phyloP scores from a whole-genome alignment of 2,329 filamentous ascomycete species.

The Dothideomycetes sp. region DNA sequence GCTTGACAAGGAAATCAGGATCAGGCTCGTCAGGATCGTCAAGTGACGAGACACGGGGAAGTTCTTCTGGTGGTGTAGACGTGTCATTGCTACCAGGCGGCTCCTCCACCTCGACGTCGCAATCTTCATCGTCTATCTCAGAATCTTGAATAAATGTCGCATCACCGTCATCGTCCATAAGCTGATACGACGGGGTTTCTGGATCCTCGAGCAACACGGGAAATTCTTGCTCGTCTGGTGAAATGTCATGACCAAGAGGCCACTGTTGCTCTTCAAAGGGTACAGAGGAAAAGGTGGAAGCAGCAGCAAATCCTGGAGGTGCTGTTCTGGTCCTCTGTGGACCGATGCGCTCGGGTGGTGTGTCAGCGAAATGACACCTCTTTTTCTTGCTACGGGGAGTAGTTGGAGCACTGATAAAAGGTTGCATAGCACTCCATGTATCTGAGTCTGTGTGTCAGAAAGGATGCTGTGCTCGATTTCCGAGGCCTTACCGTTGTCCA shows the following conservation, averaged over 20 bases:
- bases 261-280: not conserved
- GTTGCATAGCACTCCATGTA: not conserved
- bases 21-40: slow-evolving; percentile 1
- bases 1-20: slow-evolving; percentile 1
- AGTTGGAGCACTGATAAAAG: not conserved
- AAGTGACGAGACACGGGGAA: slow-evolving; percentile 2
- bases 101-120: slow-evolving; percentile 1
- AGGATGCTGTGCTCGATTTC: not conserved
- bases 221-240: not conserved
- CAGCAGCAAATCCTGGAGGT: not conserved
- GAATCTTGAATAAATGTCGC: not conserved
- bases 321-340: slow-evolving; percentile 12
- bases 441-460: not conserved
- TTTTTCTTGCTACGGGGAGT: slow-evolving; percentile 13
- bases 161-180: too few species aligned
- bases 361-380: slow-evolving; percentile 16
- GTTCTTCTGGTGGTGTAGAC: slow-evolving; percentile 3
- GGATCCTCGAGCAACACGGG: slow-evolving; percentile 5
- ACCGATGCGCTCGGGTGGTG: not conserved
- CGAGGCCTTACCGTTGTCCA: not conserved
- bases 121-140: slow-evolving; percentile 1
- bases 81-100: not conserved
- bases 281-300: not conserved
- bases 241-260: not conserved
- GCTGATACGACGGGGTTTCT: not conserved